Conservation (phyloP, 164 flowering plant species). For the Vitis rupestris region DNA sequence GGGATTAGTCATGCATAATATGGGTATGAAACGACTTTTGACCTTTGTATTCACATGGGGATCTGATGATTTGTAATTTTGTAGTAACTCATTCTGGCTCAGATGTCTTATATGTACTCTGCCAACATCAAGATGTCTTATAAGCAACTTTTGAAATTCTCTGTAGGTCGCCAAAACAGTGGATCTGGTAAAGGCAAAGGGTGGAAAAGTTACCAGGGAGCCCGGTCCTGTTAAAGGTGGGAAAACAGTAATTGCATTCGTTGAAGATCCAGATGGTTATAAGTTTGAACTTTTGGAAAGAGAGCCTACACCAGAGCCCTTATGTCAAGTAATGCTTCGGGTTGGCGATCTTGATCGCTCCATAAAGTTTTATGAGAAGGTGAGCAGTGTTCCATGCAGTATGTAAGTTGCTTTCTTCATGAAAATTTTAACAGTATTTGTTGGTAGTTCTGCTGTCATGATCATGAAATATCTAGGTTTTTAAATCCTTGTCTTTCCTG, state of each 20-base stretch:
- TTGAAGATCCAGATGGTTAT: constrained; percentile 53
- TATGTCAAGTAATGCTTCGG: constrained; percentile 49
- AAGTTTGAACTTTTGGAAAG: constrained; percentile 41
- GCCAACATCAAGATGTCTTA: neutral
- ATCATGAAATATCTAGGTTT: neutral
- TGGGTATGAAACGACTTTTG: too few relatives aligned
- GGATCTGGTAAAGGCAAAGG: constrained; percentile 43
- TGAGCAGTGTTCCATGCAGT: constrained; percentile 4
- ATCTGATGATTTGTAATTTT: too few relatives aligned
- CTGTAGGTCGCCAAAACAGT: constrained; percentile 36
- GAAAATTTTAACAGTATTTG: neutral
- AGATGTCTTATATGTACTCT: neutral
- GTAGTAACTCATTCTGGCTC: neutral
- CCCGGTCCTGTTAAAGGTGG: constrained; percentile 43
- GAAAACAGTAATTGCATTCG: constrained; percentile 27
- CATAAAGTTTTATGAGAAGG: constrained; percentile 42
- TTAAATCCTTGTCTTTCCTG: neutral
- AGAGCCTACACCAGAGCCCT: constrained; percentile 36
- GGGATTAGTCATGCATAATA: too few relatives aligned
- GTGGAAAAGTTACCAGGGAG: constrained; percentile 43
- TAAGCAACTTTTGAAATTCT: neutral
- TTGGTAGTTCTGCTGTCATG: neutral
- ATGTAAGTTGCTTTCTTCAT: neutral
- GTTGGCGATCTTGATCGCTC: constrained; percentile 51
- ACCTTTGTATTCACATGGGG: too few relatives aligned